phyloP scores from a whole-genome alignment of 78 protist genomes.

The Dictyostelium brefeldianum region DNA sequence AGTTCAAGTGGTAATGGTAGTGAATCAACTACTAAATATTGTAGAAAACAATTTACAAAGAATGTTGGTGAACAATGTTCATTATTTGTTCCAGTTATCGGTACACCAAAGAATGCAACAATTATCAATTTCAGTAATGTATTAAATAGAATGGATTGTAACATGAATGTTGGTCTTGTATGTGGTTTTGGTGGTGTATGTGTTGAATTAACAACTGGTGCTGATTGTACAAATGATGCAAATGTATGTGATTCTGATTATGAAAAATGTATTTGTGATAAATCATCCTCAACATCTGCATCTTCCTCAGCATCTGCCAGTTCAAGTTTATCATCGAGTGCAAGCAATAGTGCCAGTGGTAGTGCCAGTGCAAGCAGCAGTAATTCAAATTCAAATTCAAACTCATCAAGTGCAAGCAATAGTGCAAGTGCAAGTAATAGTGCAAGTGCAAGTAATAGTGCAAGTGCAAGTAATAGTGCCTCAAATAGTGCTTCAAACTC shows the following conservation, averaged over 20 bases:
- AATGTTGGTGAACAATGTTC: slow-evolving; percentile 7
- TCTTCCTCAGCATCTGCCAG: background rate
- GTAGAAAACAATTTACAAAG: slow-evolving; percentile 28
- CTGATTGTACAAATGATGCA: slow-evolving; percentile 2
- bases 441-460: background rate
- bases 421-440: background rate
- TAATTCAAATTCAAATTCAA: background rate
- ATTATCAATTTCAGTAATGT: background rate
- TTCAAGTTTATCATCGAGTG: background rate
- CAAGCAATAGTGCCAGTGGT: too few relatives aligned
- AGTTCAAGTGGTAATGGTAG: background rate
- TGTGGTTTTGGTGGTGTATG: background rate
- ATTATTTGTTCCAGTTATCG: background rate
- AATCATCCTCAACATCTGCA: background rate
- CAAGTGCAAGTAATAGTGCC: background rate
- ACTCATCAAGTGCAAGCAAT: background rate
- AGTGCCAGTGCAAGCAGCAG: too few relatives aligned
- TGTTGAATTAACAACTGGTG: background rate
- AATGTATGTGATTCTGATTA: background rate
- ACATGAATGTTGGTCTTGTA: background rate
- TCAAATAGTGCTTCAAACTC: background rate
- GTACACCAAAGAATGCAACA: background rate
- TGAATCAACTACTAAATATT: background rate
- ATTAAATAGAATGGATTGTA: slow-evolving; percentile 20
- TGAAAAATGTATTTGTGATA: slow-evolving; percentile 16